Percentiles rank a stretch among this genome's conserved stretches.
Evolutionary conservation across 176 grass and related monocot genomes (phyloP).

Genomic region (Musa beccarii): DNA sequence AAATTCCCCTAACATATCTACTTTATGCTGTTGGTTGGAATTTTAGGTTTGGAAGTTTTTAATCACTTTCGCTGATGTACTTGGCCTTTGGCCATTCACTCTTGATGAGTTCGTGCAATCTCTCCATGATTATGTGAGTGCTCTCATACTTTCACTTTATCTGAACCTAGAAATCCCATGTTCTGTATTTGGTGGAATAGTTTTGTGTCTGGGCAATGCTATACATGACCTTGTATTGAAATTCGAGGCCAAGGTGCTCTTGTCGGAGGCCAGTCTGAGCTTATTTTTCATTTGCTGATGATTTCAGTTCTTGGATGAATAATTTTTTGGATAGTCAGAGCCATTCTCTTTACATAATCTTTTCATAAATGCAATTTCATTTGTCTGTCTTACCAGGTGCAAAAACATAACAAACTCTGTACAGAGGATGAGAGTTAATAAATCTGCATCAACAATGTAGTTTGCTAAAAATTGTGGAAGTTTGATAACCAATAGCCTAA

Average conservation of each 20-base stretch:
- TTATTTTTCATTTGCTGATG: not conserved
- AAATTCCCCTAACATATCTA: not conserved
- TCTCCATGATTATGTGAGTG: conserved; percentile 98
- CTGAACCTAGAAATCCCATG: not conserved
- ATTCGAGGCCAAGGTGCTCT: not conserved
- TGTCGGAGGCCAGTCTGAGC: not conserved
- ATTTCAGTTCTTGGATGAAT: not conserved
- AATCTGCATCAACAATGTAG: not conserved
- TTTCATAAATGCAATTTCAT: not conserved
- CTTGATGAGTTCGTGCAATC: conserved; percentile 94
- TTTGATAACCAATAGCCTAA: not conserved
- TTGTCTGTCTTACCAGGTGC: too few relatives aligned
- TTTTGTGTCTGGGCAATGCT: not conserved
- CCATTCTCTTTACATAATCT: too few relatives aligned
- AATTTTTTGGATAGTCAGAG: too few relatives aligned
- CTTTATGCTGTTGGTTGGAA: conserved; percentile 9
- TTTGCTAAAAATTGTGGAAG: not conserved
- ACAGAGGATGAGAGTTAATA: not conserved
- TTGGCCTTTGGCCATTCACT: conserved; percentile 81
- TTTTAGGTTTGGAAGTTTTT: conserved; percentile 97
- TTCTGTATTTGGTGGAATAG: not conserved
- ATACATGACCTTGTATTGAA: not conserved
- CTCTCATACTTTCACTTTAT: conserved; percentile 2
- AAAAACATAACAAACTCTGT: too few relatives aligned
- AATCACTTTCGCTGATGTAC: conserved; percentile 79